A percentile compares a stretch with the other conserved stretches of the same genome.
Conservation (phyloP, 108 stramenopile species). For the Schizochytrium sp. region DNA sequence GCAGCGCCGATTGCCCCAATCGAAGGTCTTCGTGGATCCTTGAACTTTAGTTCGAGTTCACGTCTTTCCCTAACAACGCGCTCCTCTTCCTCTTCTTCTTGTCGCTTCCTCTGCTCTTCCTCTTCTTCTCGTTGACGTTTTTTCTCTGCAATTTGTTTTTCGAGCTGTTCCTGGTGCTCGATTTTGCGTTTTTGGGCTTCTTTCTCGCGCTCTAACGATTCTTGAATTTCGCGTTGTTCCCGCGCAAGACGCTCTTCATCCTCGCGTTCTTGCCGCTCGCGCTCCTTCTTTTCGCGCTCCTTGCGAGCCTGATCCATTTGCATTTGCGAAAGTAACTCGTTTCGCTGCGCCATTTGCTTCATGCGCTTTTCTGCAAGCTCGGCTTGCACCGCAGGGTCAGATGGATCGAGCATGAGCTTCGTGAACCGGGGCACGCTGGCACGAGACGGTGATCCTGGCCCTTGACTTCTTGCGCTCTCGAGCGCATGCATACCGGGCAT, state of each 20-base stretch:
- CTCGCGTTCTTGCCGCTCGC: background rate
- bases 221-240: background rate
- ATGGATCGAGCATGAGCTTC: background rate
- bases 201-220: constrained; percentile 5
- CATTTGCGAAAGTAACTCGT: background rate
- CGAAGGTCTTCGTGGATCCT: background rate
- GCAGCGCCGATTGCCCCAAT: no score
- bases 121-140: background rate
- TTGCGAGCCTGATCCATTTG: background rate
- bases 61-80: background rate
- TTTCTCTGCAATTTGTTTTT: background rate
- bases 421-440: background rate
- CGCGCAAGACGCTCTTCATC: background rate
- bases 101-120: background rate
- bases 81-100: background rate
- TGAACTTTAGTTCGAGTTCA: background rate
- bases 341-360: background rate
- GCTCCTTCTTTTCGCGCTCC: background rate
- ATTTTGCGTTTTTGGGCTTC: background rate
- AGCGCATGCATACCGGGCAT: background rate
- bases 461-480: background rate
- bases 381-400: background rate
- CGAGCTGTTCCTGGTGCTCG: background rate
- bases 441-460: background rate
- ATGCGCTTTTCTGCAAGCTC: background rate